Conservation (phyloP, 2,329 filamentous ascomycete genomes). For the Pseudogymnoascus pannorum region DNA sequence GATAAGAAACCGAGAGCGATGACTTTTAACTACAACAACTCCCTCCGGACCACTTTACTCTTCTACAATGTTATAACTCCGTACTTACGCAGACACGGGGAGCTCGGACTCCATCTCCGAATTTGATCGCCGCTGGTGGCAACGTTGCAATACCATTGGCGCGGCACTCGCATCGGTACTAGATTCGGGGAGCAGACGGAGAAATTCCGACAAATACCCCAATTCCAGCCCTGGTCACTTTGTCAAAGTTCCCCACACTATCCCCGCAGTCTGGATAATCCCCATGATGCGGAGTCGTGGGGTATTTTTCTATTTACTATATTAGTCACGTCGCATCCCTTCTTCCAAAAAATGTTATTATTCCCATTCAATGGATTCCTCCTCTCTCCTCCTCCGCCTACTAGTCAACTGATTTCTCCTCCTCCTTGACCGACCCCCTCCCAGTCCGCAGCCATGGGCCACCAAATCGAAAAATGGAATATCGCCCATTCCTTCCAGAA, state of each 20-base stretch:
- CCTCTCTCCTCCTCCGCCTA: neutral
- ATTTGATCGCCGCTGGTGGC: too few species aligned
- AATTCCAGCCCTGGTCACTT: neutral
- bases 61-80: neutral
- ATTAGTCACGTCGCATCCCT: neutral
- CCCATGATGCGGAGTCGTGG: neutral
- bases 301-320: slow-evolving; percentile 2
- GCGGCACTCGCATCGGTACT: neutral
- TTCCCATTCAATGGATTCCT: neutral
- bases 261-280: neutral
- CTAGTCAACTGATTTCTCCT: neutral
- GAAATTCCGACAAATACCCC: neutral
- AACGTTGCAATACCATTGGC: neutral
- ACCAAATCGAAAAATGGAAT: slow-evolving; percentile 30
- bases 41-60: neutral
- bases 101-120: neutral
- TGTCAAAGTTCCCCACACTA: neutral
- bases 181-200: neutral
- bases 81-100: neutral
- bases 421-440: neutral
- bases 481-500: slow-evolving; percentile 49
- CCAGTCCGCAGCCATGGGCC: neutral
- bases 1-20: neutral
- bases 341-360: neutral
- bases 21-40: neutral